Evolutionary conservation across 805 yeast genomes (phyloP).

Genomic region (Candida maltosa): DNA sequence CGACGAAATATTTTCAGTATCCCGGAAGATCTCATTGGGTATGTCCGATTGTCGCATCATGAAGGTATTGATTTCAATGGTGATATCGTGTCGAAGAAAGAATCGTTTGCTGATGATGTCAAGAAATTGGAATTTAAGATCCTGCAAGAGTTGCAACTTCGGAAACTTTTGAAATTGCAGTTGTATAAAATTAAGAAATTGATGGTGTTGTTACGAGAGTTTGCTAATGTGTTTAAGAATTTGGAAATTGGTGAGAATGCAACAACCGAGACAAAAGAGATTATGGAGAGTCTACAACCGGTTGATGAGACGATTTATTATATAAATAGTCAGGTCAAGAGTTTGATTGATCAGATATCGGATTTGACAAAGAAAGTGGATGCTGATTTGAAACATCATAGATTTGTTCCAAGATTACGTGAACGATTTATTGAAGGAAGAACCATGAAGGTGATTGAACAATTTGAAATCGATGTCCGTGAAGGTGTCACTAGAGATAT

Average conservation of each 20-base stretch:
- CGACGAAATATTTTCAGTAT: constrained; percentile 71
- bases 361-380: constrained; percentile 21
- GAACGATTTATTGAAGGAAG: constrained; percentile 41
- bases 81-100: constrained; percentile 5
- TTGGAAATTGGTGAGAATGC: constrained; percentile 12
- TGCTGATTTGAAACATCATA: constrained; percentile 18
- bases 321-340: constrained; percentile 40
- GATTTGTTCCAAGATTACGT: constrained; percentile 27
- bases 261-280: constrained; percentile 14
- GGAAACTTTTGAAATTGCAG: constrained; percentile 38
- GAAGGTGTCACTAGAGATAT: too few relatives aligned
- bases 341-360: constrained; percentile 28
- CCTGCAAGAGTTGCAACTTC: constrained; percentile 40
- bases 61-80: constrained; percentile 38
- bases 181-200: constrained; percentile 36
- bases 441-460: constrained; percentile 28
- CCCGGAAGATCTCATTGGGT: constrained; percentile 69
- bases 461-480: too few relatives aligned
- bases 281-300: constrained; percentile 38
- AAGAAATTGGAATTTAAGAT: constrained; percentile 34
- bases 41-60: constrained; percentile 68
- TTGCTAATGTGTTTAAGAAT: constrained; percentile 25
- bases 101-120: constrained; percentile 25
- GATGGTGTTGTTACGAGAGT: constrained; percentile 25
- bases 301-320: constrained; percentile 46